Evolutionary conservation across 1,284 basidiomycete genomes (phyloP), one percentile per base, ranked within the genome.

Genomic region (Quambalaria eucalypti): DNA sequence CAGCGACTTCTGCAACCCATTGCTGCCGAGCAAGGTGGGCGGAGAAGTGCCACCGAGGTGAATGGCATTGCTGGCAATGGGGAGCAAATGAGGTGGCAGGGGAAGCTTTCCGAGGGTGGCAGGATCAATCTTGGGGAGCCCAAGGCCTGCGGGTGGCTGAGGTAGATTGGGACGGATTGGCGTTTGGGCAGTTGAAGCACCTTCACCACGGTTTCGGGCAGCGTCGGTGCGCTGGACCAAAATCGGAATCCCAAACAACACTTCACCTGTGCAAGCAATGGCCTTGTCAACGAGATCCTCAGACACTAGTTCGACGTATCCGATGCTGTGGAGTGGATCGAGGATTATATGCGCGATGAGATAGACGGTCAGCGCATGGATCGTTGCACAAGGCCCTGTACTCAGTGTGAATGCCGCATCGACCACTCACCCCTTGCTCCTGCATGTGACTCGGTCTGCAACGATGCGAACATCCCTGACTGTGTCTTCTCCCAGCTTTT

Each of bases 191-290:
- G 50, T 47, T 1, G 52, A 48, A 28, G 46, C 49, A 16, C 46
- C 52, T 5, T 56, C 47, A 21, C 53, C 77, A 52, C 78, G 87
- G 76, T 96, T 95, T 69, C 90, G 83, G 79, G 97, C 93, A 38
- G 93, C 88, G 79, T 98, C 93, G 67, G 91, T 95, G 65, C 88
- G 84, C 77, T 95, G 90, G 52, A 99, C 88, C 78, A 88, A 86
- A 68, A 99, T 92, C 54, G 95, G 93, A 57, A 97, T 82, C 71
- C 95, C 95, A 87, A 98, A 95, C 63, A 99, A 88, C 61, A 92
- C 84, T 55, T 90, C 93, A 69, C 95, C 95, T 68, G 87, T 86
- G 57, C 97, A 81, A 61, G 82, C 81, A 59, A 97, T 79, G 42
- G 95, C 95, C 76, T 88, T 88, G 65, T 88, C 87, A 60, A 98